Evolutionary conservation across 192 early-diverging fungal genomes (phyloP).

Genomic region (Rhizophagus clarus): DNA sequence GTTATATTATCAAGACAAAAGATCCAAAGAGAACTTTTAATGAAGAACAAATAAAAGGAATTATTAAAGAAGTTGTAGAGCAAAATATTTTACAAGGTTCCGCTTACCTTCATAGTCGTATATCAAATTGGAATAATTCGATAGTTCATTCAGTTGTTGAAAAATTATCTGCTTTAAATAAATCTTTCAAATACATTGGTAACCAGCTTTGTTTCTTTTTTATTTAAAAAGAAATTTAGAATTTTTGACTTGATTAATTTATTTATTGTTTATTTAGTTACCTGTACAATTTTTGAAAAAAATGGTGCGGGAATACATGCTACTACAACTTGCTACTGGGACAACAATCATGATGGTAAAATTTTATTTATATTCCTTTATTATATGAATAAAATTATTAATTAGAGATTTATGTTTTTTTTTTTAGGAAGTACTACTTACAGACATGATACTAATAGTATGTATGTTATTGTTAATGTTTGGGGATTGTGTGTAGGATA

Average conservation of each 20-base stretch:
- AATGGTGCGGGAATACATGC: constrained; percentile 79
- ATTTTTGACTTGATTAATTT: neutral
- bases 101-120: constrained; percentile 73
- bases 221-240: too few species aligned
- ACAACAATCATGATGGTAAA: constrained; percentile 69
- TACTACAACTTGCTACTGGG: constrained; percentile 77
- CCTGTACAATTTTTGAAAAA: constrained; percentile 83
- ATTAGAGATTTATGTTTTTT: neutral
- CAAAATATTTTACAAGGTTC: constrained; percentile 62
- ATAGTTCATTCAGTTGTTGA: constrained; percentile 71
- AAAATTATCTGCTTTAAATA: constrained; percentile 65
- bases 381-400: neutral
- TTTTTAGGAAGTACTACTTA: constrained; percentile 69
- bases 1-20: neutral
- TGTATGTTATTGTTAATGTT: constrained; percentile 80
- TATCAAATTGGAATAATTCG: constrained; percentile 73
- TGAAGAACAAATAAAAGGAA: constrained; percentile 62
- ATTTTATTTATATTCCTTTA: neutral
- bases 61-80: constrained; percentile 72
- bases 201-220: neutral
- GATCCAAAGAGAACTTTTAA: constrained; percentile 60
- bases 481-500: constrained; percentile 59
- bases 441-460: constrained; percentile 76
- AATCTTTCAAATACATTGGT: constrained; percentile 84
- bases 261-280: constrained; percentile 46